Conservation (phyloP, 2,329 filamentous ascomycete genomes). For the Microdochium bolleyi region DNA sequence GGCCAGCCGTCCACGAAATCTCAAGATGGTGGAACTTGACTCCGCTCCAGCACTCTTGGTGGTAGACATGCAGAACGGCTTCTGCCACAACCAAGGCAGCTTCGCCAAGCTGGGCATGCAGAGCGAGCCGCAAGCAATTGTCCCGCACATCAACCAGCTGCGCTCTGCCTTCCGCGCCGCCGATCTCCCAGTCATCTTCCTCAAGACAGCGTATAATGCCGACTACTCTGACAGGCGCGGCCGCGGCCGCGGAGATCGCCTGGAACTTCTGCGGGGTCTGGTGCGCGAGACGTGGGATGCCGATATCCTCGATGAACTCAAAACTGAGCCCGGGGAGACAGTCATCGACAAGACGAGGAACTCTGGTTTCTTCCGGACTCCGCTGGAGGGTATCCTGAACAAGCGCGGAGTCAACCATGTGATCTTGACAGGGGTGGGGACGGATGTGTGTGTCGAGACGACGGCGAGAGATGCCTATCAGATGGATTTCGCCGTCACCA, state of each 20-base stretch:
- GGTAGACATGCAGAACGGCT: constrained; percentile 12
- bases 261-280: constrained; percentile 6
- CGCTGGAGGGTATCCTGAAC: constrained; percentile 3
- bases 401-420: constrained; percentile 7
- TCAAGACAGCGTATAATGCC: constrained; percentile 4
- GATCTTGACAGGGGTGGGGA: constrained; percentile 8
- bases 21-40: constrained; percentile 5
- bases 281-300: constrained; percentile 8
- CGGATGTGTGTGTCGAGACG: constrained; percentile 8
- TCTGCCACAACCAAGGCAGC: constrained; percentile 10
- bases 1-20: neutral
- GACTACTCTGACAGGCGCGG: constrained; percentile 4
- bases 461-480: constrained; percentile 1
- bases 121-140: constrained; percentile 4
- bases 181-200: constrained; percentile 6
- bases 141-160: constrained; percentile 8
- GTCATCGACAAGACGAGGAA: constrained; percentile 7
- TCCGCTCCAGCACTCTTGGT: constrained; percentile 9
- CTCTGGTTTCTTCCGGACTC: constrained; percentile 7
- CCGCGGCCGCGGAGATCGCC: neutral
- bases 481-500: constrained; percentile 1
- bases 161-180: constrained; percentile 4
- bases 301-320: constrained; percentile 9
- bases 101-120: constrained; percentile 9
- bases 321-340: constrained; percentile 4